A percentile compares a stretch with the other conserved stretches of the same genome.
These are phyloP conservation scores for Aspergillus sp. DNA, from an alignment of 2,329 filamentous ascomycete species.

Conservation along the genomic window DNA sequence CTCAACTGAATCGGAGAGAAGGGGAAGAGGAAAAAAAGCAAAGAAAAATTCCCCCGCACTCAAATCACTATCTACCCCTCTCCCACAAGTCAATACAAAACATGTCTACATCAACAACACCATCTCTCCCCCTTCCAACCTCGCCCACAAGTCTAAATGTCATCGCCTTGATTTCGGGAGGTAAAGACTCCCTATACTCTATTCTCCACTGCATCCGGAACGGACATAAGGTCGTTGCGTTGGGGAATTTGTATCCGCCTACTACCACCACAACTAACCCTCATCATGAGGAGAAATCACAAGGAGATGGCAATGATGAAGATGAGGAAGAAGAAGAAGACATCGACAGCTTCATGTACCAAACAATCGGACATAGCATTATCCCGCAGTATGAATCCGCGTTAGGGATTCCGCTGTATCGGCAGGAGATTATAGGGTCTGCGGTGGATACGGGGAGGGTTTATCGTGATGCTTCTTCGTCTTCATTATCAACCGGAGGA, in stretches of 20 bases:
- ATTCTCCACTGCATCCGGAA: constrained; percentile 86
- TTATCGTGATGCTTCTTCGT: constrained; percentile 52
- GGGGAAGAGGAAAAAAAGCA: no score
- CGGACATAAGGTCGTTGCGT: constrained; percentile 79
- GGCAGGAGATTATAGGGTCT: constrained; percentile 70
- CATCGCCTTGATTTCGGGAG: constrained; percentile 90
- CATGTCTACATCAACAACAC: neutral
- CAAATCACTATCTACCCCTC: neutral
- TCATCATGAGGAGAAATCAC: neutral
- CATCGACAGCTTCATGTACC: constrained; percentile 99
- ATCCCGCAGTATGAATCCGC: constrained; percentile 82
- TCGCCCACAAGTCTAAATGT: constrained; percentile 60
- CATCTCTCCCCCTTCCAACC: constrained; percentile 28
- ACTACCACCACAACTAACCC: constrained; percentile 9
- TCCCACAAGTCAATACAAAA: neutral
- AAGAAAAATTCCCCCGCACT: neutral
- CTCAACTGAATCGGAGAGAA: no score
- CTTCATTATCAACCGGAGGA: no score
- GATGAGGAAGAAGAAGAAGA: constrained; percentile 56
- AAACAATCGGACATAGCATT: constrained; percentile 87
- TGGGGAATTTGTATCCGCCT: constrained; percentile 81
- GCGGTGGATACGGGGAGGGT: constrained; percentile 71
- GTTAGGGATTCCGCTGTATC: constrained; percentile 79
- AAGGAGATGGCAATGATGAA: neutral
- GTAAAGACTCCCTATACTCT: constrained; percentile 95